A percentile compares a stretch with the other conserved stretches of the same genome.
Conservation (phyloP, 192 early-diverging fungal species). For the Dissophora globulifera region DNA sequence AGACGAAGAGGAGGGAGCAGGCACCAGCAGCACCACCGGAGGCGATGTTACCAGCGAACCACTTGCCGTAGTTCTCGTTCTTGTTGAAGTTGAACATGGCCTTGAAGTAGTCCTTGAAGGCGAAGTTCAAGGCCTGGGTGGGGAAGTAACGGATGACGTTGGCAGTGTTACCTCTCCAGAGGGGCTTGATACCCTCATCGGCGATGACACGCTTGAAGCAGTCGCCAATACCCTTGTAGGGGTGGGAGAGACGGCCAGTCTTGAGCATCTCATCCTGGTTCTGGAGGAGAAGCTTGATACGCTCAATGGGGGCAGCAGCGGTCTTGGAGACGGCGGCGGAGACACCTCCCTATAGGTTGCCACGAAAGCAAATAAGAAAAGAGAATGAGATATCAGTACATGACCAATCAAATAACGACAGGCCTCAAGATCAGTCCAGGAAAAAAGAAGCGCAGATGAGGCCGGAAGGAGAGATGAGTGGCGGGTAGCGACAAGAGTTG, state of each 20-base stretch:
- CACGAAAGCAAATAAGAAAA: no score
- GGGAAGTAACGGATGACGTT: conserved; percentile 99
- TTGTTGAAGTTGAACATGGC: conserved; percentile 90
- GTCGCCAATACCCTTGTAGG: conserved; percentile 96
- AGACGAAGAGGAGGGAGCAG: conserved; percentile 88
- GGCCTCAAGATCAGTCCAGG: background rate
- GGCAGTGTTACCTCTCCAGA: conserved; percentile 95
- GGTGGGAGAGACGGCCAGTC: conserved; percentile 78
- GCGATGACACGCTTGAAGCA: conserved; percentile 89
- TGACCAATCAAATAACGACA: no score
- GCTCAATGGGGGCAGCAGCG: conserved; percentile 96
- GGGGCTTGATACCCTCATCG: conserved; percentile 84
- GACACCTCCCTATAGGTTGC: conserved; percentile 86
- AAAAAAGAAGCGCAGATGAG: no score
- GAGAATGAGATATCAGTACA: background rate
- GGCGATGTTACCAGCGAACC: conserved; percentile 95
- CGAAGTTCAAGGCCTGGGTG: conserved; percentile 98
- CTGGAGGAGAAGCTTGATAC: conserved; percentile 98
- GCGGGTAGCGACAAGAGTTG: no score
- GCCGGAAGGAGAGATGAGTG: no score
- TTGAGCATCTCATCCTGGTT: conserved; percentile 93
- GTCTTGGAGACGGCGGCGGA: conserved; percentile 99
- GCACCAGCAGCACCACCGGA: conserved; percentile 91
- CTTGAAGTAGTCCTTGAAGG: conserved; percentile 99
- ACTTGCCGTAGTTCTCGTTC: conserved; percentile 83